Evolutionary conservation across 2,329 filamentous ascomycete genomes (phyloP), one percentile per base, ranked within the genome.

Genomic region (Colletotrichum higginsianum): DNA sequence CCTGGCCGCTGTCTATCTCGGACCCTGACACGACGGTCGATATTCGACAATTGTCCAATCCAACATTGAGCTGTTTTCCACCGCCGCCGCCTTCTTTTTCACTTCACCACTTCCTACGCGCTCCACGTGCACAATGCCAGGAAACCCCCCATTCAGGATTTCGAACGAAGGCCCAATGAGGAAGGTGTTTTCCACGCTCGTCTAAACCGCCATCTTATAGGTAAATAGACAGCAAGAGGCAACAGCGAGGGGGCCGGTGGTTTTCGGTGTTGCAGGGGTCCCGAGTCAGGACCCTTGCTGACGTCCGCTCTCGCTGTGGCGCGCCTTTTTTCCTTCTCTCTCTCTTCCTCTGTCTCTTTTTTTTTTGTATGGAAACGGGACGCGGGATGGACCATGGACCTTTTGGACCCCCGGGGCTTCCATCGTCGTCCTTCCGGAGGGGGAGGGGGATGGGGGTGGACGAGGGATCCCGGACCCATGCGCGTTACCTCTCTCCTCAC

Each of bases 281-380:
- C 23, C 67, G 68, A 71, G 68, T 68, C 68, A 71, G 26, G 30
- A 71, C 65, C 68, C 68, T 64, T 71, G 68, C 46, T 47, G 30
- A 11, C 30, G 30, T 35, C 30, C 44, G 23, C 15, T 21, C 56
- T 52, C 55, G 16, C 42, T 61, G 38, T 57, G 64, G 57, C 65
- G 65, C 23, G 18, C 5, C 15, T 23, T 13, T 13, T 50, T 18
- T 16, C 7, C 18, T 18, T 30, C 18, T 30, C n/a, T 2, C 12
- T 4, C 9, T 18, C 50, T 38, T 38, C 15, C 52, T 21, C 4
- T 9, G 5, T 38, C 5, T n/a, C 30, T 13, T 2, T 8, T 13
- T 6, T 47, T 47, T 47, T 47, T 38, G 15, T 18, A 30, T 50
- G 58, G 46, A 16, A 21, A 49, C 44, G 42, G 18, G 8, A 26